Percentiles rank a stretch among this genome's conserved stretches.
phyloP scores from a whole-genome alignment of 2,329 filamentous ascomycete genomes.

The Calonectria multiphialidica region DNA sequence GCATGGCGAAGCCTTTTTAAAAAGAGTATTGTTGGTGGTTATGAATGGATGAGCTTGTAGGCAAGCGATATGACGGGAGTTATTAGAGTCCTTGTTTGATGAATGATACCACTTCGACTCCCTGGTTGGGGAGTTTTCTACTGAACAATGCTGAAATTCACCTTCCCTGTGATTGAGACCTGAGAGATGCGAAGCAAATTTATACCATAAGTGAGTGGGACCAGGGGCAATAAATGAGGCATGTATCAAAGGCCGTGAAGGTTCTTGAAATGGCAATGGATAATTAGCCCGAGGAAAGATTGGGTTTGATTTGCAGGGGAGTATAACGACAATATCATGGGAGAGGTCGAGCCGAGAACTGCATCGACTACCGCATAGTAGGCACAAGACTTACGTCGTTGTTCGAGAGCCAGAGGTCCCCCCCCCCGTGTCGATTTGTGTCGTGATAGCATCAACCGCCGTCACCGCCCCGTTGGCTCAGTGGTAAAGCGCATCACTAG shows the following conservation, averaged over 20 bases:
- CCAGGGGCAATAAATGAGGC: no score
- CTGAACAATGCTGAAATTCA: not conserved
- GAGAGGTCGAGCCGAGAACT: no score
- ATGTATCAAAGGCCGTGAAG: not conserved
- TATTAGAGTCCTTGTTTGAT: constrained; percentile 11
- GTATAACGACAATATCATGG: no score
- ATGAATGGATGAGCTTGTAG: constrained; percentile 1
- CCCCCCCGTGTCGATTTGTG: not conserved
- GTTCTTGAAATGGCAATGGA: no score
- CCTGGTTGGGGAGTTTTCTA: not conserved
- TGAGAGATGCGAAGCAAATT: not conserved
- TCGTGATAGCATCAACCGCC: not conserved
- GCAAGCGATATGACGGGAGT: not conserved
- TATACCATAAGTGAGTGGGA: not conserved
- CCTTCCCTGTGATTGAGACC: not conserved
- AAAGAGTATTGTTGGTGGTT: not conserved
- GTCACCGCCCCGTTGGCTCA: constrained; percentile 29
- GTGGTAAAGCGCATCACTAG: constrained; percentile 35
- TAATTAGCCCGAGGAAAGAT: no score
- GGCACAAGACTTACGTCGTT: not conserved
- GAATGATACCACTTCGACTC: constrained; percentile 18
- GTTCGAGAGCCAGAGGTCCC: not conserved
- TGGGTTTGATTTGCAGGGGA: no score
- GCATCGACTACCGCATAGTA: no score
- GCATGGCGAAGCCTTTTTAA: constrained; percentile 26